Conservation (phyloP, 257 asterid species). For the Solanum neorickii region DNA sequence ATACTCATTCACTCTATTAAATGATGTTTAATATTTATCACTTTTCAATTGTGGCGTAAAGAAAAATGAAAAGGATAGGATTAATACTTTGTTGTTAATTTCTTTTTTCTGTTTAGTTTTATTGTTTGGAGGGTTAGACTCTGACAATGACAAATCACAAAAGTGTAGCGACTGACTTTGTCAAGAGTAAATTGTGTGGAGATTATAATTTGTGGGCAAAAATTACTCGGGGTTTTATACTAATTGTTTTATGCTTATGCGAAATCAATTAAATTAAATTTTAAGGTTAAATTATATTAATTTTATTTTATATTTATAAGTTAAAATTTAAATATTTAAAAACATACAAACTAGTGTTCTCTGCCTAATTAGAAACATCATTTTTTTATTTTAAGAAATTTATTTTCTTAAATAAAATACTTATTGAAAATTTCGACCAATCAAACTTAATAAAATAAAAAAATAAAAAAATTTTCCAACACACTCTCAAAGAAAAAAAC, state of each 20-base stretch:
- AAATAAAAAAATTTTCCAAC: neutral
- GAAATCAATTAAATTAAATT: no score
- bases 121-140: neutral
- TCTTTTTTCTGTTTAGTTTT: neutral
- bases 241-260: neutral
- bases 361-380: neutral
- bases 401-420: neutral
- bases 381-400: no score
- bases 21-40: neutral
- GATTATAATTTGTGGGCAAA: neutral
- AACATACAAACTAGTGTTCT: neutral
- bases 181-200: neutral
- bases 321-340: no score
- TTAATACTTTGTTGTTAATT: neutral
- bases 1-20: accelerated
- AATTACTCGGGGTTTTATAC: neutral
- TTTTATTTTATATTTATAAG: no score
- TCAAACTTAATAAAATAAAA: no score
- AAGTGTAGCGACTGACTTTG: neutral
- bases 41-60: neutral
- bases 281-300: no score
- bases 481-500: neutral
- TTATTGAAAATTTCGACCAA: no score
- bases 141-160: neutral
- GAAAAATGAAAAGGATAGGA: neutral